These are phyloP conservation scores for Stachybotrys elegans DNA, from an alignment of 2,329 filamentous ascomycete genomes.

Conservation along the genomic window DNA sequence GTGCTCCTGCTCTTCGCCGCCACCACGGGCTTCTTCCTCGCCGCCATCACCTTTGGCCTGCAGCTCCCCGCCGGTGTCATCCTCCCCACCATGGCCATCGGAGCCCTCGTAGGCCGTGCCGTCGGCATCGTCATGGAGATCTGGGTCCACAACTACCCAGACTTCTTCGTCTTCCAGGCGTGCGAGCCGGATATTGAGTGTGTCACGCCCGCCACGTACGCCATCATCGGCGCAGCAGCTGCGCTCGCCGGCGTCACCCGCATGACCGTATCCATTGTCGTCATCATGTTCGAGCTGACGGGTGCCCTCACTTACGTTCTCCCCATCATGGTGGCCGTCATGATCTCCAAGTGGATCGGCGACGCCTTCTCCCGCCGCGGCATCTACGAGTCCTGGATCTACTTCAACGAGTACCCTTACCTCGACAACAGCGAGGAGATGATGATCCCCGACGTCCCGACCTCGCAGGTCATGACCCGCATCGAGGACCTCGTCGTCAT, in stretches of 20 bases:
- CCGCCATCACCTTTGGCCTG: conserved; percentile 85
- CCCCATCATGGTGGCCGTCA: conserved; percentile 98
- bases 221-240: conserved; percentile 90
- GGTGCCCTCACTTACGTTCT: conserved; percentile 94
- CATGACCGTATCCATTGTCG: conserved; percentile 97
- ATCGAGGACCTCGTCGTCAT: conserved; percentile 88
- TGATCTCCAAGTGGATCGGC: conserved; percentile 97
- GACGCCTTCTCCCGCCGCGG: conserved; percentile 89
- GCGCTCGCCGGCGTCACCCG: conserved; percentile 90
- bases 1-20: conserved; percentile 78
- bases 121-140: conserved; percentile 87
- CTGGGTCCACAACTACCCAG: conserved; percentile 73
- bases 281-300: conserved; percentile 99
- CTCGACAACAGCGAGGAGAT: conserved; percentile 87
- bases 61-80: conserved; percentile 95
- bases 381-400: conserved; percentile 98
- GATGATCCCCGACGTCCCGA: conserved; percentile 73
- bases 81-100: conserved; percentile 92
- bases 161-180: conserved; percentile 69
- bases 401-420: conserved; percentile 91
- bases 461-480: conserved; percentile 86
- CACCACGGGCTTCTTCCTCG: conserved; percentile 76
- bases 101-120: conserved; percentile 82
- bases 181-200: conserved; percentile 85
- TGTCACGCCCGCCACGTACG: conserved; percentile 91